Evolutionary conservation across 192 early-diverging fungal genomes (phyloP), one percentile per base, ranked within the genome.

Genomic region (Spinellus fusiger): DNA sequence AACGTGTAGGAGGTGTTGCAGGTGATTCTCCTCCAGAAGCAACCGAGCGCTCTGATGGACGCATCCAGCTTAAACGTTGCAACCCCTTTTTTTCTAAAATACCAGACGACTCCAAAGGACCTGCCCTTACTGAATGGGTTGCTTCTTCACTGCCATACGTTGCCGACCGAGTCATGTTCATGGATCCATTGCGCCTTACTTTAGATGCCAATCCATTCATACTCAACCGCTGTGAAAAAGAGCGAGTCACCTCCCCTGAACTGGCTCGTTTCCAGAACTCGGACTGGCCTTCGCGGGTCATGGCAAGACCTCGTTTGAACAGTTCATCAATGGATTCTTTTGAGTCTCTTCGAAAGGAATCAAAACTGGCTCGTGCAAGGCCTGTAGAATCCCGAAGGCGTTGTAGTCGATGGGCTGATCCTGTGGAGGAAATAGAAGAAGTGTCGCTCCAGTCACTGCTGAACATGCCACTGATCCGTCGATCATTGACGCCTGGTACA

Each of bases 251-350:
- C 26, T 61, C 65, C 4, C 51, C 52, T 16, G 54, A 56, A 27
- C 52, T 55, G 4, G 62, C 54, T 12, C 65, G 51, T 34, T 60
- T 59, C 34, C 49, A 27, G 26, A 35, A 40, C 0, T 31, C 54
- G 26, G 58, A 35, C 25, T 23, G 52, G 33, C 38, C 18, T 28
- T 31, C 31, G 13, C 38, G 33, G 46, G 57, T 51, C 16, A 63
- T 48, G 20, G 65, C 59, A 1, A 54, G 18, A n/a, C 65, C 48
- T 8, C 40, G 34, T 15, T 54, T 52, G 16, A 67, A 67, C n/a
- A 64, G n/a, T 20, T 67, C 65, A 54, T 67, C 65, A 22, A 67
- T 53, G 12, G 65, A 67, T 54, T 67, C 65, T 31, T 60, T 59
- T 16, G 65, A 67, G 27, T 59, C 65, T 16, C 49, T 25, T 59